Evolutionary conservation across 2,329 filamentous ascomycete species (phyloP).

Genomic region (Colletotrichum shisoi): DNA sequence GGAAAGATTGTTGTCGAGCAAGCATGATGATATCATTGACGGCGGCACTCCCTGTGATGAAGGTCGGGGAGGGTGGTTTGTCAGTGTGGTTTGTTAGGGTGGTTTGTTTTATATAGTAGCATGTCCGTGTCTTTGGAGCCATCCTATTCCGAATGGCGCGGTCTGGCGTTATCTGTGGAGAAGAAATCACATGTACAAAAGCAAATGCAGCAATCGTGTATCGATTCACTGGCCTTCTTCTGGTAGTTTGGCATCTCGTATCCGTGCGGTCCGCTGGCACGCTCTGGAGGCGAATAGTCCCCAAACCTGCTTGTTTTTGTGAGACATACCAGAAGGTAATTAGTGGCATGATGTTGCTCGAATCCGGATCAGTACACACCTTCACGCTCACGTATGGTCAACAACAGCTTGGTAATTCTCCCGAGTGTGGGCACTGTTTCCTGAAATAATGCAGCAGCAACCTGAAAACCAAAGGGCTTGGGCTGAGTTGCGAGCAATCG

Average conservation of each 20-base stretch:
- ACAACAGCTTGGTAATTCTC: no score
- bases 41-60: constrained; percentile 19
- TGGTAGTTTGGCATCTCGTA: not conserved
- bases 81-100: no score
- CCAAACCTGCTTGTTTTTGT: not conserved
- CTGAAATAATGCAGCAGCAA: not conserved
- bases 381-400: not conserved
- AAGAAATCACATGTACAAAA: constrained; percentile 1
- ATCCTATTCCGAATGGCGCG: constrained; percentile 7
- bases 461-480: not conserved
- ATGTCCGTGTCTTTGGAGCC: constrained; percentile 26
- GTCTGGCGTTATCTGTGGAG: constrained; percentile 31
- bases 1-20: constrained; percentile 50
- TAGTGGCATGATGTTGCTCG: not conserved
- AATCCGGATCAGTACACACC: not conserved
- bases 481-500: not conserved
- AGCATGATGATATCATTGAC: constrained; percentile 29
- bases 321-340: not conserved
- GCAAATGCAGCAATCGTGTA: not conserved
- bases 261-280: not conserved
- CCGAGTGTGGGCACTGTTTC: not conserved
- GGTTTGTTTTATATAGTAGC: constrained; percentile 27
- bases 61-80: constrained; percentile 11
- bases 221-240: not conserved
- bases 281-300: not conserved